Base-by-base conservation (phyloP, 441 rosid genomes). In the Adansonia madagascariensis region DNA sequence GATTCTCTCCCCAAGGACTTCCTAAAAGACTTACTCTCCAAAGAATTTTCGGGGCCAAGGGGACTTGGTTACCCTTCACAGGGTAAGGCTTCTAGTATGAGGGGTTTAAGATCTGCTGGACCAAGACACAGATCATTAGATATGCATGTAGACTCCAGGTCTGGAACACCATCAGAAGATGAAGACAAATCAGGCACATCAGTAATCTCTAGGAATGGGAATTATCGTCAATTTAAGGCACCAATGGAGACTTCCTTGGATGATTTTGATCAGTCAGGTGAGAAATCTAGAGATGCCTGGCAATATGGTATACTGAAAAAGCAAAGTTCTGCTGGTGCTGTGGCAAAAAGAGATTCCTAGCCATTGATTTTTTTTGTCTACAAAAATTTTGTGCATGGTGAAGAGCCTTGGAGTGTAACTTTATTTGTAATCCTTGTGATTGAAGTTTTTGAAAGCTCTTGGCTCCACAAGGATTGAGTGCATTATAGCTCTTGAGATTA, bases 1-100 rank as follows among this genome's bases (percentile, higher is more conserved):
- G 97, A 90, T 24, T 85, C 98, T 65, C 84, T 96, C 99, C 99
- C 99, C 31, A 92, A 91, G 77, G 98, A 95, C 71, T 85, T 85
- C 24, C 80, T 80, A 63, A 63, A 80, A 24, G 77, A 75, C 49
- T 52, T 52, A 0, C 44, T 5, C 62, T 39, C 78, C 46, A 63
- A 49, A 62, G 71, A 63, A 12, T 84, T 89, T 76, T 74, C 70
- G 4, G 81, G 70, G 59, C 81, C 89, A 24, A 92, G 90, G 75
- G 94, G 86, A 71, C 76, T 84, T 20, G 80, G 89, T 73, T 82
- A 80, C 75, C 65, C 87, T 17, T 78, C 79, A 44, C 89, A 84
- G 43, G 90, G 92, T n/a, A 94, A 90, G 84, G 83, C 86, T 41
- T 88, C 89, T 55, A 87, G 79, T 78, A 64, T 59, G 47, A 91